Base-by-base conservation (phyloP, 1,284 basidiomycete genomes). In the Chondrostereum purpureum region DNA sequence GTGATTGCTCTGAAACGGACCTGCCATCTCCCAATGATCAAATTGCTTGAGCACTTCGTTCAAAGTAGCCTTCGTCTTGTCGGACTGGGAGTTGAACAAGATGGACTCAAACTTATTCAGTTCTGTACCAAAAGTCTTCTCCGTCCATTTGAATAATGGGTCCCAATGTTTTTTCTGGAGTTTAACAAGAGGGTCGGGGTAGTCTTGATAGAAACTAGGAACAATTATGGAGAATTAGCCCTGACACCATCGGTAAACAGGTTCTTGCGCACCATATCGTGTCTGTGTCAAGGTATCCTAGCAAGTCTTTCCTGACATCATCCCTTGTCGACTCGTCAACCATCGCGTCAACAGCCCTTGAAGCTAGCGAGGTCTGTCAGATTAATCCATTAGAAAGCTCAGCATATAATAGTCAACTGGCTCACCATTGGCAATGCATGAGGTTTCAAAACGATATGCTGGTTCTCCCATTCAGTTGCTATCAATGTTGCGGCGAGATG, bases 381-480 rank as follows among this genome's bases (percentile, higher is more conserved):
- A 42, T 37, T 21, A 47, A 46, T 49, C 51, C 50, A 47, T 33
- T n/a, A n/a, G n/a, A n/a, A n/a, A n/a, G 46, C 5, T 43, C 19
- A 43, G 38, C 14, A 35, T 33, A n/a, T 39, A 17, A 33, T 17
- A 27, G 20, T 35, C 39, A 44, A 35, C 42, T 16, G 36, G 65
- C 79, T 52, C 55, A 95, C 94, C 73, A 97, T 78, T 4, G 95
- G 94, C 20, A 99, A 67, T 0, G 92, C 84, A 62, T 96, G 91
- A 22, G 88, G 88, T 65, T 95, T 97, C 52, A 98, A 60, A 1
- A 93, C 60, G 17, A 73, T 80, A 47, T 84, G 82, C 68, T 98
- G 95, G 59, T 88, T 90, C 60, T 96, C 91, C 95, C 95, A 99
- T 68, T 99, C 95, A 48, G 87, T 78, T 8, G 93, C 94, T 53